These are phyloP conservation scores for Drosera capensis DNA, from an alignment of 148 eudicot species.

Conservation along the genomic window DNA sequence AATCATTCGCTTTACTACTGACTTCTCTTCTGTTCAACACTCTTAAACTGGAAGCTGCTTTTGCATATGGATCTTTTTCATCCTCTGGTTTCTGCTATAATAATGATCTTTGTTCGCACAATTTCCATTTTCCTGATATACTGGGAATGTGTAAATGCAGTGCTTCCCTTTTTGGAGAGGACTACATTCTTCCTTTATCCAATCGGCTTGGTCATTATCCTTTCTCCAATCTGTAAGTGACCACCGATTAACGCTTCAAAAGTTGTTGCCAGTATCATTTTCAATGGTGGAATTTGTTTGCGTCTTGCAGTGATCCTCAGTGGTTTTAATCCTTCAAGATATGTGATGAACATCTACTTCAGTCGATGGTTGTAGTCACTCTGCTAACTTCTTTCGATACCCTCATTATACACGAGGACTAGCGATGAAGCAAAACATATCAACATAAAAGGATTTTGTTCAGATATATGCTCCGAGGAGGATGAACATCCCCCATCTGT, in stretches of 20 bases:
- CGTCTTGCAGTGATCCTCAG: constrained; percentile 50
- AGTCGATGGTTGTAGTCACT: constrained; percentile 39
- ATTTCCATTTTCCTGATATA: background rate
- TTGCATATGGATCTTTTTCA: background rate
- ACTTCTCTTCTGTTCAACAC: no score
- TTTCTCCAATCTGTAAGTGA: constrained; percentile 83
- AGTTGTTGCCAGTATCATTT: background rate
- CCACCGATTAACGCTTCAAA: background rate
- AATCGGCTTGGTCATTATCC: constrained; percentile 70
- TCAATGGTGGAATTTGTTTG: background rate
- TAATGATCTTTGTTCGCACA: background rate
- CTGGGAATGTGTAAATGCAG: constrained; percentile 34
- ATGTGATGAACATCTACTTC: constrained; percentile 79
- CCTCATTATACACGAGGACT: no score
- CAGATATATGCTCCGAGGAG: no score
- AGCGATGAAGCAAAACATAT: no score
- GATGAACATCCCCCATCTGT: no score
- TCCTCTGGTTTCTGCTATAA: background rate
- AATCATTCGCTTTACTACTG: no score
- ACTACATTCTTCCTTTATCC: constrained; percentile 94
- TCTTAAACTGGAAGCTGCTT: no score
- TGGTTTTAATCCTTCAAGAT: constrained; percentile 97
- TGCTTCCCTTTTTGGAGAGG: constrained; percentile 84
- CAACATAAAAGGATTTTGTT: no score
- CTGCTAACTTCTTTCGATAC: constrained; percentile 10